A percentile compares a stretch with the other conserved stretches of the same genome.
Evolutionary conservation across 345 rosid species (phyloP).

Genomic region (Rhizophora apiculata): DNA sequence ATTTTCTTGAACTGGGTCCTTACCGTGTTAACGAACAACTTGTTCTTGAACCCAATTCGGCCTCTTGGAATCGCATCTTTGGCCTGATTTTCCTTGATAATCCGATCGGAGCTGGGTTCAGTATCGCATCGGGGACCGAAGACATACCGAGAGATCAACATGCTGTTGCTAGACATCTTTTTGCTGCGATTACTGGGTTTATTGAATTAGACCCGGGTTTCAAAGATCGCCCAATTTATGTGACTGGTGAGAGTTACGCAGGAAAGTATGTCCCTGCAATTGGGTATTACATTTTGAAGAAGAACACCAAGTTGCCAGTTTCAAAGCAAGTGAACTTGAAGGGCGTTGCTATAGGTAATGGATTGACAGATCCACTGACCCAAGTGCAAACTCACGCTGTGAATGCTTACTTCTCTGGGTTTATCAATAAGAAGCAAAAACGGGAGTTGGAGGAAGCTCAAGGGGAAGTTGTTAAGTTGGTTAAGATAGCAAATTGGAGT

Average conservation of each 20-base stretch:
- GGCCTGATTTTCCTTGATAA: slow-evolving; percentile 74
- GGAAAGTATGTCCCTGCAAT: slow-evolving; percentile 75
- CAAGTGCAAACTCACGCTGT: slow-evolving; percentile 53
- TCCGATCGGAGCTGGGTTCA: slow-evolving; percentile 86
- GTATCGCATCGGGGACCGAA: slow-evolving; percentile 50
- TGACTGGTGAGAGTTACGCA: slow-evolving; percentile 78
- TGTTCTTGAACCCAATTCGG: slow-evolving; percentile 46
- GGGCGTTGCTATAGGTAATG: slow-evolving; percentile 75
- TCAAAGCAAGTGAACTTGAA: slow-evolving; percentile 40
- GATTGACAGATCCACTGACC: slow-evolving; percentile 60
- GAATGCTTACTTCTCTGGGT: slow-evolving; percentile 52
- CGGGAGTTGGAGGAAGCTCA: slow-evolving; percentile 55
- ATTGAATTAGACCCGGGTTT: slow-evolving; percentile 37
- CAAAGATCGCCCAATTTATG: slow-evolving; percentile 50
- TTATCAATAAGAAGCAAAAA: slow-evolving; percentile 63
- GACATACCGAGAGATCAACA: slow-evolving; percentile 62
- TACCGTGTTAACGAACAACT: slow-evolving; percentile 46
- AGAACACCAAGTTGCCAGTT: slow-evolving; percentile 29
- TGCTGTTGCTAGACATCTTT: slow-evolving; percentile 57
- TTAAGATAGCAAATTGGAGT: slow-evolving; percentile 45
- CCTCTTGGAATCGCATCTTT: slow-evolving; percentile 80
- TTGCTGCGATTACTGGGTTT: slow-evolving; percentile 46
- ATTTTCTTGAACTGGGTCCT: slow-evolving; percentile 82
- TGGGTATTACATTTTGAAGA: slow-evolving; percentile 57
- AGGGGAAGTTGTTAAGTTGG: slow-evolving; percentile 34